Evolutionary conservation across 805 yeast species (phyloP).

Genomic region (Wickerhamiella shivajii): DNA sequence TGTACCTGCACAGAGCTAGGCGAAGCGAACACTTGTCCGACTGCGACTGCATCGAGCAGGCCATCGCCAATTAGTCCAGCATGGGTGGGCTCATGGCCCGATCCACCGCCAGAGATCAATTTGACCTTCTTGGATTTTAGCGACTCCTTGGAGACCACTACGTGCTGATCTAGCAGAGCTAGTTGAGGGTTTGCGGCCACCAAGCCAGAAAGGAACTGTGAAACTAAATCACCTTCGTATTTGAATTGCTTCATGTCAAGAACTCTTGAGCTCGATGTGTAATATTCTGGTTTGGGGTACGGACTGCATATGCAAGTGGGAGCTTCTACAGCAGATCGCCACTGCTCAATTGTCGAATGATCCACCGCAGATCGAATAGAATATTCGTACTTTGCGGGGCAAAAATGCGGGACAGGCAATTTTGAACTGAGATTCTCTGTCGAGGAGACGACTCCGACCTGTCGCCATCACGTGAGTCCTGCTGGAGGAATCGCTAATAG

Average conservation of each 20-base stretch:
- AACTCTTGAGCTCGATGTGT: too few relatives aligned
- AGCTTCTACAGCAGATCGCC: too few relatives aligned
- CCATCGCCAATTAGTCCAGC: conserved; percentile 85
- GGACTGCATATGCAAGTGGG: too few relatives aligned
- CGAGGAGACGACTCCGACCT: too few relatives aligned
- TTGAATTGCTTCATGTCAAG: conserved; percentile 9
- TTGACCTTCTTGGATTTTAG: conserved; percentile 38
- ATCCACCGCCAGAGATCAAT: conserved; percentile 81
- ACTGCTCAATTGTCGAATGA: too few relatives aligned
- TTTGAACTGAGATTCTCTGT: too few relatives aligned
- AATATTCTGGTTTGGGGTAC: too few relatives aligned
- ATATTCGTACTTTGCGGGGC: too few relatives aligned
- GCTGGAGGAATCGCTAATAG: too few relatives aligned
- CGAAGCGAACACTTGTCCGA: conserved; percentile 81
- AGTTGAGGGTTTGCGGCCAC: conserved; percentile 8
- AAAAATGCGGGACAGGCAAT: too few relatives aligned
- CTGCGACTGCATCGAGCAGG: conserved; percentile 65
- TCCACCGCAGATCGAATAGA: too few relatives aligned
- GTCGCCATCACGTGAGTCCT: too few relatives aligned
- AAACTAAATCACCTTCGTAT: conserved; percentile 6
- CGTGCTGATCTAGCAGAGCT: conserved; percentile 4
- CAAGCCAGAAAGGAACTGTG: conserved; percentile 7
- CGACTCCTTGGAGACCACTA: conserved; percentile 6
- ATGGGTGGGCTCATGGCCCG: conserved; percentile 92
- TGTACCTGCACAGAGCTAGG: conserved; percentile 84